Evolutionary conservation across 2,329 filamentous ascomycete genomes (phyloP), one percentile per base, ranked within the genome.

Genomic region (Colletotrichum australisinense): DNA sequence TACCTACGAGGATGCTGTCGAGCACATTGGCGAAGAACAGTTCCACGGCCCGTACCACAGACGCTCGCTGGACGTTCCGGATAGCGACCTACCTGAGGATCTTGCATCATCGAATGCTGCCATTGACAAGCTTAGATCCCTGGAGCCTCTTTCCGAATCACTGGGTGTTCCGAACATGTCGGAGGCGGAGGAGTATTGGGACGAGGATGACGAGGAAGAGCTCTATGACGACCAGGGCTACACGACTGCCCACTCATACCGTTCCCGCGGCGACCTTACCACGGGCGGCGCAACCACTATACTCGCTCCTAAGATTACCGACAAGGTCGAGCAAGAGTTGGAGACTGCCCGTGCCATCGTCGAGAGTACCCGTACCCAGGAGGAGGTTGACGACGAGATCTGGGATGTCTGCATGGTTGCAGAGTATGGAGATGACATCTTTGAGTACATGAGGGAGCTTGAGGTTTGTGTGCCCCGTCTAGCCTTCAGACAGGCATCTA

Each of bases 331-430:
- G 78, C 89, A 90, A 49, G 95, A 98, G 84, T 87, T 98, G 53
- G 91, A 93, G 16, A 82, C 86, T 22, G 89, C 89, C 3, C 92
- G 89, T 78, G 80, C 87, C 7, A 88, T 92, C 74, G 94, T 97
- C 16, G 90, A 94, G 76, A 84, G 85, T 35, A 91, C 89, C 32
- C 88, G 90, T 30, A 91, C 91, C 1, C 82, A 85, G 5, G 94
- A 97, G 71, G 95, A 98, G 71, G 86, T 95, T 57, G 94, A 97
- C 75, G 96, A 98, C 76, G 96, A 98, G 80, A 87, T 89, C 65
- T 97, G 93, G 91, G 97, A 98, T 80, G 95, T 96, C 42, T 98
- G 94, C 81, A 98, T 99, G 97, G 97, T 98, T 63, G 94, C 95
- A 12, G 96, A 98, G 81, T 99, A 99, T 79, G 93, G 93, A 60